Conservation (phyloP, 2,329 filamentous ascomycete species). For the Cercospora sp. region DNA sequence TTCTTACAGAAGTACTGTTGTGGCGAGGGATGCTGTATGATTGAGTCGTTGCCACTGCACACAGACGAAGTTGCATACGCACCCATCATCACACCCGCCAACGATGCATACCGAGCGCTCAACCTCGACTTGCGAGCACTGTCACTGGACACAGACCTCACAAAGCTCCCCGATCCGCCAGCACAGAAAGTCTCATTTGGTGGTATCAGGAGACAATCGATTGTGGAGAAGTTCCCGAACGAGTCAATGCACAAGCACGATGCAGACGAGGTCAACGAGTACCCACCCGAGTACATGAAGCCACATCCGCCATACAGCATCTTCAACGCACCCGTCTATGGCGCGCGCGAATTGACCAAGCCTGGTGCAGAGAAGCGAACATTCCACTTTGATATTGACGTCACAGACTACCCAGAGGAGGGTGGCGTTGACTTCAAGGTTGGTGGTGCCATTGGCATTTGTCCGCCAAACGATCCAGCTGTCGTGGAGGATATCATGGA, state of each 20-base stretch:
- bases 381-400: slow-evolving; percentile 94
- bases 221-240: slow-evolving; percentile 59
- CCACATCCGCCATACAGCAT: slow-evolving; percentile 93
- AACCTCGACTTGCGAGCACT: slow-evolving; percentile 74
- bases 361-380: slow-evolving; percentile 92
- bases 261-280: slow-evolving; percentile 49
- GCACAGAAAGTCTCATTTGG: slow-evolving; percentile 66
- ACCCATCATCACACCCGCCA: slow-evolving; percentile 66
- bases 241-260: slow-evolving; percentile 46
- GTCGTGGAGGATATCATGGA: slow-evolving; percentile 84
- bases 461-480: slow-evolving; percentile 76
- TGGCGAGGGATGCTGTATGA: slow-evolving; percentile 64
- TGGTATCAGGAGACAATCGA: slow-evolving; percentile 33
- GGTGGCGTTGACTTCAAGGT: slow-evolving; percentile 90
- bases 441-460: slow-evolving; percentile 90
- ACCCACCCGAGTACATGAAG: slow-evolving; percentile 87
- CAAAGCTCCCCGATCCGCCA: slow-evolving; percentile 69
- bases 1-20: slow-evolving; percentile 65
- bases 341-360: slow-evolving; percentile 81
- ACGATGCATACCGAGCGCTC: slow-evolving; percentile 79
- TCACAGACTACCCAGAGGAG: slow-evolving; percentile 89
- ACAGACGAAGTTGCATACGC: slow-evolving; percentile 45
- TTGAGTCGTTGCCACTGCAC: slow-evolving; percentile 55
- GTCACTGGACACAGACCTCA: slow-evolving; percentile 67
- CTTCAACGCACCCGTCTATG: slow-evolving; percentile 83